A percentile compares a stretch with the other conserved stretches of the same genome.
Evolutionary conservation across 495 filamentous ascomycete species (phyloP).

Genomic region (Xylaria cubensis): DNA sequence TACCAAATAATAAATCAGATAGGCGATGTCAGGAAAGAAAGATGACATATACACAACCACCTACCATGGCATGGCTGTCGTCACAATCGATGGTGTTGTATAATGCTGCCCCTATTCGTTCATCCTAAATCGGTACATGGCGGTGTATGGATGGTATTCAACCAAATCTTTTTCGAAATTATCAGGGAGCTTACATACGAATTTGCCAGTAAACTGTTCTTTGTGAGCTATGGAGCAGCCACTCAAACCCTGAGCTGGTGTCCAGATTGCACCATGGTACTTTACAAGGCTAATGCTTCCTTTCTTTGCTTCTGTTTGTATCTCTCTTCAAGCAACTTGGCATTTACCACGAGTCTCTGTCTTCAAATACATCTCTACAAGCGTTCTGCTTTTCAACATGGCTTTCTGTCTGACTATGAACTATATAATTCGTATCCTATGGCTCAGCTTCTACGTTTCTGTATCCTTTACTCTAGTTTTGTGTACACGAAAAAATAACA

Average conservation of each 20-base stretch:
- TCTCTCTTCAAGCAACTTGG: neutral
- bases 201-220: neutral
- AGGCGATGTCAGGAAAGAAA: neutral
- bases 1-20: neutral
- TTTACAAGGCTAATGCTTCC: neutral
- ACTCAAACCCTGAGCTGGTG: neutral
- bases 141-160: neutral
- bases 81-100: neutral
- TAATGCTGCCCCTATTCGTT: neutral
- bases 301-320: neutral
- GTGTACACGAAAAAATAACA: no score
- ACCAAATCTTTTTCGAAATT: neutral
- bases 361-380: neutral
- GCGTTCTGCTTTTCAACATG: neutral
- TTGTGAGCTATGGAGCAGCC: neutral
- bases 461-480: no score
- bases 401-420: neutral
- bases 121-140: neutral
- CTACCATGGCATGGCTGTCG: neutral
- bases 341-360: neutral
- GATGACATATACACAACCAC: neutral
- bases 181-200: no score
- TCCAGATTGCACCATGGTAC: neutral
- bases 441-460: no score
- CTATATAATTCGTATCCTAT: no score